Evolutionary conservation across 2,329 filamentous ascomycete genomes (phyloP).

Genomic region (Cordyceps militaris): DNA sequence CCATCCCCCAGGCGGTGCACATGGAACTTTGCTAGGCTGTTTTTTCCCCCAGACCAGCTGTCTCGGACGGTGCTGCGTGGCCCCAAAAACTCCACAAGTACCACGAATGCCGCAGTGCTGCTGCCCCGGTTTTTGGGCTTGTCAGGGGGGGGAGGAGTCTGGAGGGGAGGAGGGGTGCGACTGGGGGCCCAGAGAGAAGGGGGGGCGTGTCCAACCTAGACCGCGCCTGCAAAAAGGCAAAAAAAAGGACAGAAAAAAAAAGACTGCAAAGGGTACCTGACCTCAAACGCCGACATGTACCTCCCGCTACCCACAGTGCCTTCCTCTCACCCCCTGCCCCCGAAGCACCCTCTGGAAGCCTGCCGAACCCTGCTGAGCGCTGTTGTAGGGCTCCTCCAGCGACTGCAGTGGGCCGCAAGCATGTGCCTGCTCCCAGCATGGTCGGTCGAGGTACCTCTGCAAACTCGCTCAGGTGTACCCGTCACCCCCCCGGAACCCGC

Average conservation of each 20-base stretch:
- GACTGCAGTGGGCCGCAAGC: constrained; percentile 11
- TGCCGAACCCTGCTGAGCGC: background rate
- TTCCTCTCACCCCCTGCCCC: constrained; percentile 9
- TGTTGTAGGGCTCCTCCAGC: constrained; percentile 8
- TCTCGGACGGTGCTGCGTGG: constrained; percentile 5
- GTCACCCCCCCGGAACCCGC: constrained; percentile 15
- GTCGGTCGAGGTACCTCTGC: constrained; percentile 10
- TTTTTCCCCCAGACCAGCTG: background rate
- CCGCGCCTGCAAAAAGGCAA: background rate
- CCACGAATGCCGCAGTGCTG: constrained; percentile 8
- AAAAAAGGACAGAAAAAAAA: background rate
- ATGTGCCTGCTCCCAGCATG: constrained; percentile 10
- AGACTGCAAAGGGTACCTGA: constrained; percentile 13
- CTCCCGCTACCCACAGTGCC: constrained; percentile 14
- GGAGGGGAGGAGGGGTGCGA: background rate
- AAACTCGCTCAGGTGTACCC: constrained; percentile 11
- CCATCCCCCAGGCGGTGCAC: background rate
- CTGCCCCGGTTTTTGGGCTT: constrained; percentile 8
- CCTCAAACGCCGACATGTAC: constrained; percentile 16
- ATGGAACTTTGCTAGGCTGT: background rate
- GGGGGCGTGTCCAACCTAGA: constrained; percentile 1
- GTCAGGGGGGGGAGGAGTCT: background rate
- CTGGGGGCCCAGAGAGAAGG: constrained; percentile 1
- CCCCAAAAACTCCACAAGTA: constrained; percentile 6
- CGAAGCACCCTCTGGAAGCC: background rate